Evolutionary conservation across 1,284 basidiomycete genomes (phyloP).

Genomic region (Pseudozyma thailandica): DNA sequence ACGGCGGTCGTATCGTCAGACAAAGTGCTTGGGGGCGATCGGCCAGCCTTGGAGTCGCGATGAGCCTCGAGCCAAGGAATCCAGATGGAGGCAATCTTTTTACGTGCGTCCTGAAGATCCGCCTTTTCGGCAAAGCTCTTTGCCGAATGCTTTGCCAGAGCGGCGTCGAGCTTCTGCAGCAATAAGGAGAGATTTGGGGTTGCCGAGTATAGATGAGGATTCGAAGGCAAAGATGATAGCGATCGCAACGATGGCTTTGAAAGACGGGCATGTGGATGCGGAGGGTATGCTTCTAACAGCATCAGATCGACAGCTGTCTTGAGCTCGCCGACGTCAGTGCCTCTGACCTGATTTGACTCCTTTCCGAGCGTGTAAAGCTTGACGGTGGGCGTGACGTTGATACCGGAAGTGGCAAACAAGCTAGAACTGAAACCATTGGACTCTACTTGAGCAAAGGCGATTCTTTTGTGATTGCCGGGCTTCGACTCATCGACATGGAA

Average conservation of each 20-base stretch:
- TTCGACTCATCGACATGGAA: slow-evolving; percentile 61
- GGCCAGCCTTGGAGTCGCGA: slow-evolving; percentile 3
- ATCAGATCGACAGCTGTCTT: slow-evolving; percentile 78
- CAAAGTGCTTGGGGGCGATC: slow-evolving; percentile 5
- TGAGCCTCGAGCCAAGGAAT: slow-evolving; percentile 42
- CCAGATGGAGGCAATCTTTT: slow-evolving; percentile 71
- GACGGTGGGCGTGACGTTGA: slow-evolving; percentile 85
- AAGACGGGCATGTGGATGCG: slow-evolving; percentile 78
- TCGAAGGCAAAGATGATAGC: slow-evolving; percentile 73
- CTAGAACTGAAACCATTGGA: slow-evolving; percentile 49
- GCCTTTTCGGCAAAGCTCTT: slow-evolving; percentile 52
- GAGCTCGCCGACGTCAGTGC: slow-evolving; percentile 77
- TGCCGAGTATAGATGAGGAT: slow-evolving; percentile 79
- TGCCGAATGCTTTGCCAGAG: slow-evolving; percentile 72
- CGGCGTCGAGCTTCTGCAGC: slow-evolving; percentile 75
- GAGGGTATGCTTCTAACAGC: slow-evolving; percentile 76
- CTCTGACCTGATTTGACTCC: slow-evolving; percentile 74
- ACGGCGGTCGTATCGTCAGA: slow-evolving; percentile 2
- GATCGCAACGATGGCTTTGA: slow-evolving; percentile 74
- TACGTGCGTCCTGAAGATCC: slow-evolving; percentile 54
- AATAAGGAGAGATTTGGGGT: slow-evolving; percentile 78
- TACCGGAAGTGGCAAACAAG: slow-evolving; percentile 69
- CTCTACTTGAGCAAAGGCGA: slow-evolving; percentile 65
- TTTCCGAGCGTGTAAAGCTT: slow-evolving; percentile 73
- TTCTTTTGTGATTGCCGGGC: slow-evolving; percentile 30